These are phyloP conservation scores for Monosporascus sp. DNA, from an alignment of 2,329 filamentous ascomycete species.

Conservation along the genomic window DNA sequence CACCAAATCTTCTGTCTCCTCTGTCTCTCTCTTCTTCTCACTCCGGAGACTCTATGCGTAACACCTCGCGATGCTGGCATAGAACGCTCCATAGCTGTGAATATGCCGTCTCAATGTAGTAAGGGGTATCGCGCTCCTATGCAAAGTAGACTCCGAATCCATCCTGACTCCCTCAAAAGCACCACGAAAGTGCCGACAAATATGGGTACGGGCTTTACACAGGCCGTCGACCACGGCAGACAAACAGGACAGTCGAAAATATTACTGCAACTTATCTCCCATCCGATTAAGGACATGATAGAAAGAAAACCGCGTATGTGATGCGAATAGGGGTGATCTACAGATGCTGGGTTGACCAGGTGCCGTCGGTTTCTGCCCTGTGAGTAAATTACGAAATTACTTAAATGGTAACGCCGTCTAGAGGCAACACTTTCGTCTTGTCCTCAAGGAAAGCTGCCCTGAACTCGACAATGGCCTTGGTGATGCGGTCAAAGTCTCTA, in stretches of 20 bases:
- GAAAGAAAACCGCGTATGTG: conserved; percentile 1
- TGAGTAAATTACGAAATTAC: conserved; percentile 24
- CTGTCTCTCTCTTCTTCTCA: not conserved
- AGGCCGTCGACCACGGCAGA: not conserved
- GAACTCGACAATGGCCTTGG: conserved; percentile 61
- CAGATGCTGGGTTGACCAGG: conserved; percentile 9
- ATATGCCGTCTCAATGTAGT: not conserved
- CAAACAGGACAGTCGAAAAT: not conserved
- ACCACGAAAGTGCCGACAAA: not conserved
- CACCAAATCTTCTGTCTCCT: not conserved
- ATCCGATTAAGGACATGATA: conserved; percentile 4
- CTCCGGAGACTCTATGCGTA: not conserved
- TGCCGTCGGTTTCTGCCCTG: conserved; percentile 7
- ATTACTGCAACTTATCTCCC: not conserved
- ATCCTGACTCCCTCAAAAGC: not conserved
- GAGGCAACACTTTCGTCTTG: conserved; percentile 54
- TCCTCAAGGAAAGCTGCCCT: conserved; percentile 61
- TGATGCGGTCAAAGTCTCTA: conserved; percentile 62
- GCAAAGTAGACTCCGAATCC: not conserved
- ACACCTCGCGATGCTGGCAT: not conserved
- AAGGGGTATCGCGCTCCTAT: not conserved
- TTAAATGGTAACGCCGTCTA: conserved; percentile 40
- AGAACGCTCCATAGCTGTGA: not conserved
- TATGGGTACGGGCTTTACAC: not conserved
- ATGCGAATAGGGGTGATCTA: conserved; percentile 15